These are phyloP conservation scores for Globisporangium paddicum DNA, from an alignment of 352 stramenopile genomes.

Conservation along the genomic window DNA sequence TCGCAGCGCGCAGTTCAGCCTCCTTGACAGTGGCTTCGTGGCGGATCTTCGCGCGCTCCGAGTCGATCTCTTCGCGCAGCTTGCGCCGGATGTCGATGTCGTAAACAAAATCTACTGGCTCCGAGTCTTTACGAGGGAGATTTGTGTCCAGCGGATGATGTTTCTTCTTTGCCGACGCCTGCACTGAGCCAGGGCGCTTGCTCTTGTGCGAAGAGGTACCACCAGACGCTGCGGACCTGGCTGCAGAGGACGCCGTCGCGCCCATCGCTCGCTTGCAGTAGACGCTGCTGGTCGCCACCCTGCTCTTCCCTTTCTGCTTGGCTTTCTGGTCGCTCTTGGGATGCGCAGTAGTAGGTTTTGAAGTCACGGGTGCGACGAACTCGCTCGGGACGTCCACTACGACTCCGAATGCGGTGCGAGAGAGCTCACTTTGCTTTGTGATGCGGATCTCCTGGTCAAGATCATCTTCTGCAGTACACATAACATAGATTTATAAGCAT, in stretches of 20 bases:
- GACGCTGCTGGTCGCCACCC: slow-evolving; percentile 7
- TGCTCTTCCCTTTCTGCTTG: slow-evolving; percentile 18
- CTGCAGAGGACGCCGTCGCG: slow-evolving; percentile 12
- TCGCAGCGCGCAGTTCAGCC: slow-evolving; percentile 27
- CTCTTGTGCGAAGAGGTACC: slow-evolving; percentile 1
- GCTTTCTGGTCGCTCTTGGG: slow-evolving; percentile 1
- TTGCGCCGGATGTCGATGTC: slow-evolving; percentile 45
- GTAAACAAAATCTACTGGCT: slow-evolving; percentile 68
- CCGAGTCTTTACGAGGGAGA: background rate
- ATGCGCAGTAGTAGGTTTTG: background rate
- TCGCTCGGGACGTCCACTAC: slow-evolving; percentile 28
- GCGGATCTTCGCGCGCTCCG: slow-evolving; percentile 30
- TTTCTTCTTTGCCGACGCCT: background rate
- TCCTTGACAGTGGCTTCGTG: slow-evolving; percentile 30
- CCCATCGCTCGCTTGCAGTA: slow-evolving; percentile 31
- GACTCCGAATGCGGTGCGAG: slow-evolving; percentile 31
- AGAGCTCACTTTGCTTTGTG: slow-evolving; percentile 20
- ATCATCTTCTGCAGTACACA: slow-evolving; percentile 13
- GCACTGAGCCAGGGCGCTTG: background rate
- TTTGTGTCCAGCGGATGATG: background rate
- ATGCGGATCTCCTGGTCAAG: slow-evolving; percentile 5
- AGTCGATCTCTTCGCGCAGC: slow-evolving; percentile 56
- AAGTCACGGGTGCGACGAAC: slow-evolving; percentile 34
- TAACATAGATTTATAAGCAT: too few species aligned
- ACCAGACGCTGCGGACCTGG: background rate